phyloP scores from a whole-genome alignment of 169 alveolate species.

The Plasmodium blacklocki region DNA sequence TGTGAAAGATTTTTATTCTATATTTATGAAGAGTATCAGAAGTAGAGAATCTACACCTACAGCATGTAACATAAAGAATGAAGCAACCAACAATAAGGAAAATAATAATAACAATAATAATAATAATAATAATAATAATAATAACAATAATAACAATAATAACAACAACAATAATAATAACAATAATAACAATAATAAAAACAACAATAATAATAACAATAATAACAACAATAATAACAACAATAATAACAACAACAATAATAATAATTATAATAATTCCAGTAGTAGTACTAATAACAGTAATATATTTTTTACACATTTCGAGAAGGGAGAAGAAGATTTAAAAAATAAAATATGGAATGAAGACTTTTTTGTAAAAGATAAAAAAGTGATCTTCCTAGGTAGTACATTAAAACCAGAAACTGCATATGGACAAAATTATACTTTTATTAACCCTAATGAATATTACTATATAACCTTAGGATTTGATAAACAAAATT shows the following conservation, averaged over 20 bases:
- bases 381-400: constrained; percentile 83
- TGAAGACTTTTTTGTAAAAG: constrained; percentile 6
- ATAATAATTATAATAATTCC: background rate
- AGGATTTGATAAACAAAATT: constrained; percentile 84
- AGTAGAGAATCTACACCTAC: too few species aligned
- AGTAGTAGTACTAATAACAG: background rate
- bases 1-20: constrained; percentile 68
- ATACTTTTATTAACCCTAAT: constrained; percentile 97
- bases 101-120: too few species aligned
- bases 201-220: too few species aligned
- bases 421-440: constrained; percentile 99
- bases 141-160: too few species aligned
- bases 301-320: background rate
- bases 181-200: too few species aligned
- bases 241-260: background rate
- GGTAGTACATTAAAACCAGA: constrained; percentile 99
- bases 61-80: too few species aligned
- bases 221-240: background rate
- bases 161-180: too few species aligned
- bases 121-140: too few species aligned
- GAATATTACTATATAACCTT: constrained; percentile 91
- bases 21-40: constrained; percentile 3
- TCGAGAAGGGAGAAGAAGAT: constrained; percentile 1
- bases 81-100: too few species aligned
- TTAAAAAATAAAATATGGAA: constrained; percentile 26